Base-by-base conservation (phyloP, 129 eudicot species). In the Centrapalus pauciflorus region DNA sequence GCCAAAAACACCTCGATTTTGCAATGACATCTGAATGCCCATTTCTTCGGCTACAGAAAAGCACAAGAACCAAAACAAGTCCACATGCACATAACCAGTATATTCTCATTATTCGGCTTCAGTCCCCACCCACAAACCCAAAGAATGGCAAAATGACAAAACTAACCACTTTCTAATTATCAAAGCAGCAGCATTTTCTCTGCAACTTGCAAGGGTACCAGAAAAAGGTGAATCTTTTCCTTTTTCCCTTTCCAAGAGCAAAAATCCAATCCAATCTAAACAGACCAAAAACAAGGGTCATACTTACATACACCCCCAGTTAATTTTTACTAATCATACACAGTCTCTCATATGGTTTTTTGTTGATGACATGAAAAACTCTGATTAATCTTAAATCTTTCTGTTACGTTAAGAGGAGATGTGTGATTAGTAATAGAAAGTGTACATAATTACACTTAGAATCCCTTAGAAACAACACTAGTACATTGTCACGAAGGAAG, bases 71-170 rank as follows among this genome's bases (percentile, higher is more conserved):
- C 52, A 48, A 33, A 61, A 61, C 35, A 49, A 59, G 23, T 19
- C 69, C 8, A 60, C 69, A 59, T 71, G 76, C 38, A 49, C 30
- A 71, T 25, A 43, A 56, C 7, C 61, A 61, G 54, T 24, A 61
- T 71, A 72, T 61, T 61, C n/a, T n/a, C 69, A 61, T 72, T 61
- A 61, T 50, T 49, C 62, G 49, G 40, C 61, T 71, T 71, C 17
- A 66, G 34, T 66, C 46, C 34, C 66, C 66, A 69, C 61, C 69
- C 61, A 72, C 37, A 72, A 34, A 7, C 3, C 51, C 9, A 34
- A 48, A 13, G 27, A 49, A 61, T 24, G 30, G 61, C 61, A 25
- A 61, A 49, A 61, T 72, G 62, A 61, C 62, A 32, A 60, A 61
- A 24, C 43, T 61, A 49, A 49, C 62, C 77, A 35, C 61, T 32